Evolutionary conservation across 768 basidiomycete genomes (phyloP).

Genomic region (Suillus luteus): DNA sequence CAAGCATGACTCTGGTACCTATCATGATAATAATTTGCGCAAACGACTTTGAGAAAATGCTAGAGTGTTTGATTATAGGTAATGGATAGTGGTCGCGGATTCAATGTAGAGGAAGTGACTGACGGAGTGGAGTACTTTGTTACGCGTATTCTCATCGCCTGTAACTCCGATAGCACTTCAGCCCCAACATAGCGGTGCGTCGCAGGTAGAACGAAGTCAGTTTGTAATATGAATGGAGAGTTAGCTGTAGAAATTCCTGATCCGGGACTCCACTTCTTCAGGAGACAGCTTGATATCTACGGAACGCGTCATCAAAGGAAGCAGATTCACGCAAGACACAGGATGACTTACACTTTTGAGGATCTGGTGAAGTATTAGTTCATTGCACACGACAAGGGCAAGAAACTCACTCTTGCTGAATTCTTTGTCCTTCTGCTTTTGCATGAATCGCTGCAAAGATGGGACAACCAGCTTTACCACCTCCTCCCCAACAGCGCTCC

Average conservation of each 20-base stretch:
- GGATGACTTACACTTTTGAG: constrained; percentile 49
- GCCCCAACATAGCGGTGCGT: not conserved
- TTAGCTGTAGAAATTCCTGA: constrained; percentile 59
- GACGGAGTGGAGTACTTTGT: not conserved
- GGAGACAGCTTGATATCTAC: constrained; percentile 78
- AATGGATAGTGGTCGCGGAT: not conserved
- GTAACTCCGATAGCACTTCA: not conserved
- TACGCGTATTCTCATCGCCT: not conserved
- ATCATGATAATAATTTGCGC: not conserved
- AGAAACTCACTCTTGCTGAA: constrained; percentile 74
- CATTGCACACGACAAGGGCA: constrained; percentile 8
- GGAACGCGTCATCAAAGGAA: constrained; percentile 18
- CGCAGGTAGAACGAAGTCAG: not conserved
- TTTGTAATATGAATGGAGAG: not conserved
- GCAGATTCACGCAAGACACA: constrained; percentile 5
- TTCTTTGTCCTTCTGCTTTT: constrained; percentile 77
- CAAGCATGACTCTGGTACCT: not conserved
- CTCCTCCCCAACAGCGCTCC: constrained; percentile 66
- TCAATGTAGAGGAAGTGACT: not conserved
- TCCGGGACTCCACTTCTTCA: constrained; percentile 72
- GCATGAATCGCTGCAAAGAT: constrained; percentile 69
- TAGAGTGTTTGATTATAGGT: not conserved
- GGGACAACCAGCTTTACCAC: constrained; percentile 78
- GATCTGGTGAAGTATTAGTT: constrained; percentile 36
- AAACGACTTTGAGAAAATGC: not conserved